phyloP scores from a whole-genome alignment of 2,329 filamentous ascomycete genomes.

The Helotiales sp. region DNA sequence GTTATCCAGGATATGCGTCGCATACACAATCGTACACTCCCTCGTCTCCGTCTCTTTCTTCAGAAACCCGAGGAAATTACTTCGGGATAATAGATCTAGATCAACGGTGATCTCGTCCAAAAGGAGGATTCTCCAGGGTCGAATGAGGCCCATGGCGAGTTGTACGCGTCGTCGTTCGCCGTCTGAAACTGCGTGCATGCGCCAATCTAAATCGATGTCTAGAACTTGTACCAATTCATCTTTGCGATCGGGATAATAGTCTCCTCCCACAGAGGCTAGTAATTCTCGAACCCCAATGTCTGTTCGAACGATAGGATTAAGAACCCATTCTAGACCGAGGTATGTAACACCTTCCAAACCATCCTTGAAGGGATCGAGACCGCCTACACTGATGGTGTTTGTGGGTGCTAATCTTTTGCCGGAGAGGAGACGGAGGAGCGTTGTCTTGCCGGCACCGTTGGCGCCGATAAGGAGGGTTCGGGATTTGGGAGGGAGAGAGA shows the following conservation, averaged over 20 bases:
- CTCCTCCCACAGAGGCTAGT: constrained; percentile 80
- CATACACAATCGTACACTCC: constrained; percentile 91
- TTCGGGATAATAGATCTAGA: constrained; percentile 81
- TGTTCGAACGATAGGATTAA: constrained; percentile 93
- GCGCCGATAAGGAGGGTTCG: constrained; percentile 92
- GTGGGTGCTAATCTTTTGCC: constrained; percentile 89
- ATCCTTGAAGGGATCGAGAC: constrained; percentile 88
- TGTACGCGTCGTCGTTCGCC: constrained; percentile 91
- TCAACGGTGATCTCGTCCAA: constrained; percentile 98
- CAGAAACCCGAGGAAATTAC: constrained; percentile 83
- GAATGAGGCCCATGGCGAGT: constrained; percentile 89
- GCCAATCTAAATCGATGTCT: constrained; percentile 89
- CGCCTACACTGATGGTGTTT: constrained; percentile 72
- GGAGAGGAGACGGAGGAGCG: constrained; percentile 84
- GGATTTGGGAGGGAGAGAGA: constrained; percentile 78
- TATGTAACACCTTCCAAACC: constrained; percentile 94
- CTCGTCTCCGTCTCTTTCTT: constrained; percentile 81
- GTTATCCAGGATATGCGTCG: constrained; percentile 96
- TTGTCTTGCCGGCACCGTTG: constrained; percentile 97
- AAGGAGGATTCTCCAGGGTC: constrained; percentile 88
- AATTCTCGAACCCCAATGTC: constrained; percentile 92
- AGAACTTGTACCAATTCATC: constrained; percentile 87
- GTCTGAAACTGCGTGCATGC: constrained; percentile 94
- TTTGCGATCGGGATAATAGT: constrained; percentile 76
- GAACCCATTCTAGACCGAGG: constrained; percentile 95